A percentile compares a stretch with the other conserved stretches of the same genome.
Evolutionary conservation across 495 filamentous ascomycete species (phyloP).

Genomic region (Penicillium dipodomyicola): DNA sequence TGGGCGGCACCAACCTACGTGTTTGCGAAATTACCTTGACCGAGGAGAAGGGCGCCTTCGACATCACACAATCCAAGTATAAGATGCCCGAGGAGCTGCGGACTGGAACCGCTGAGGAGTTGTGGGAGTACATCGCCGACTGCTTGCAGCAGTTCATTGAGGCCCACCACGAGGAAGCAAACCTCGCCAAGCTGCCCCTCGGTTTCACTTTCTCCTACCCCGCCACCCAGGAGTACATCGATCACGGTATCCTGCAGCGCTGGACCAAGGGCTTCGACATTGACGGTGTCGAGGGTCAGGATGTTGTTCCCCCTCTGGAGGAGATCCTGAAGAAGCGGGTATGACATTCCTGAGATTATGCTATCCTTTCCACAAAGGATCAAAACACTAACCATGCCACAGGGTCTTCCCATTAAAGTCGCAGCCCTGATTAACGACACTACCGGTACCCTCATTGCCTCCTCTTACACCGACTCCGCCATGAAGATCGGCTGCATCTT

Average conservation of each 20-base stretch:
- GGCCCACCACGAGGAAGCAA: conserved; percentile 73
- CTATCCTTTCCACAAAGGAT: background rate
- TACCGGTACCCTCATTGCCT: conserved; percentile 98
- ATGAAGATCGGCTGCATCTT: conserved; percentile 98
- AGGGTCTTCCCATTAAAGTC: conserved; percentile 91
- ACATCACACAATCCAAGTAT: conserved; percentile 99
- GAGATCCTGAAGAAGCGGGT: conserved; percentile 74
- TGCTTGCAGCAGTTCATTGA: conserved; percentile 96
- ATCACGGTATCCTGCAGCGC: conserved; percentile 90
- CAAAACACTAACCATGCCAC: conserved; percentile 1
- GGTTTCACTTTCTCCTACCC: conserved; percentile 99
- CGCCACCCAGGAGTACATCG: conserved; percentile 92
- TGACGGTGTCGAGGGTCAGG: conserved; percentile 87
- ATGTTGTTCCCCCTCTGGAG: conserved; percentile 93
- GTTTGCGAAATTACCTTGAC: conserved; percentile 95
- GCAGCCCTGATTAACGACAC: conserved; percentile 96
- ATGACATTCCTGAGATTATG: conserved; percentile 23
- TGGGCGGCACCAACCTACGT: conserved; percentile 97
- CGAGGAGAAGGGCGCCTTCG: conserved; percentile 90
- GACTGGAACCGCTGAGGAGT: conserved; percentile 82
- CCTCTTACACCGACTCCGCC: conserved; percentile 84
- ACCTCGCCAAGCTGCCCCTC: conserved; percentile 64
- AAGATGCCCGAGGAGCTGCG: conserved; percentile 94
- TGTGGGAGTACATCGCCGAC: conserved; percentile 98
- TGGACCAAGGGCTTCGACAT: conserved; percentile 99